These are phyloP conservation scores for Hymenoscyphus albidus DNA, from an alignment of 2,329 filamentous ascomycete genomes.

Conservation along the genomic window DNA sequence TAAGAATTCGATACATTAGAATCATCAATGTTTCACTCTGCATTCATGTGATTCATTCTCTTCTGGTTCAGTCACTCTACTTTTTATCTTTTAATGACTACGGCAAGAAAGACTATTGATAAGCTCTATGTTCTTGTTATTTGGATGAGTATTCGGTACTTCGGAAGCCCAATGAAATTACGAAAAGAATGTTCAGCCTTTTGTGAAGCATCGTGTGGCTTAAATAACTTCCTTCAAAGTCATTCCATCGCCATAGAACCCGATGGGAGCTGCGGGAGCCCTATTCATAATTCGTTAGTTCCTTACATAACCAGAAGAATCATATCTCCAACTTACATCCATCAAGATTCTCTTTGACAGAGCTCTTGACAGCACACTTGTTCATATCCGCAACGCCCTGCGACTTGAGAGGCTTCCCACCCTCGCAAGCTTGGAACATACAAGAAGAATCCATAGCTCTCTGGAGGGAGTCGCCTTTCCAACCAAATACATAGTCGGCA, in stretches of 20 bases:
- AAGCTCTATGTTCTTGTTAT: too few relatives aligned
- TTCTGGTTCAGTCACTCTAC: too few relatives aligned
- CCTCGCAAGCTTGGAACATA: constrained; percentile 5
- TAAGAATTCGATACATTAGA: too few relatives aligned
- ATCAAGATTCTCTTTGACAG: constrained; percentile 5
- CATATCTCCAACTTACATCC: constrained; percentile 7
- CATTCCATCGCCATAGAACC: not conserved
- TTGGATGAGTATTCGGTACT: too few relatives aligned
- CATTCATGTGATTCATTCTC: too few relatives aligned
- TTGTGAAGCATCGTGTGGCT: not conserved
- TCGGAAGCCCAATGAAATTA: too few relatives aligned
- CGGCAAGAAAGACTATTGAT: too few relatives aligned
- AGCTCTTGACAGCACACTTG: constrained; percentile 4
- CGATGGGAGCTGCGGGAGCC: not conserved
- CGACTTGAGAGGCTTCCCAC: not conserved
- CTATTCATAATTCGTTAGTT: not conserved
- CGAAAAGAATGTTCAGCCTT: not conserved
- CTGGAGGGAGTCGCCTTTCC: constrained; percentile 10
- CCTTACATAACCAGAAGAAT: not conserved
- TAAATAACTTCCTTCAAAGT: not conserved
- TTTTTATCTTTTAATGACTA: too few relatives aligned
- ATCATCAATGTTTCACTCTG: too few relatives aligned
- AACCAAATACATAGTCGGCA: constrained; percentile 12
- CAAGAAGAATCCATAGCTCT: constrained; percentile 8
- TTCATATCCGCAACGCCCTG: constrained; percentile 10